phyloP scores from a whole-genome alignment of 1,284 basidiomycete genomes.

The Quambalaria eucalypti region DNA sequence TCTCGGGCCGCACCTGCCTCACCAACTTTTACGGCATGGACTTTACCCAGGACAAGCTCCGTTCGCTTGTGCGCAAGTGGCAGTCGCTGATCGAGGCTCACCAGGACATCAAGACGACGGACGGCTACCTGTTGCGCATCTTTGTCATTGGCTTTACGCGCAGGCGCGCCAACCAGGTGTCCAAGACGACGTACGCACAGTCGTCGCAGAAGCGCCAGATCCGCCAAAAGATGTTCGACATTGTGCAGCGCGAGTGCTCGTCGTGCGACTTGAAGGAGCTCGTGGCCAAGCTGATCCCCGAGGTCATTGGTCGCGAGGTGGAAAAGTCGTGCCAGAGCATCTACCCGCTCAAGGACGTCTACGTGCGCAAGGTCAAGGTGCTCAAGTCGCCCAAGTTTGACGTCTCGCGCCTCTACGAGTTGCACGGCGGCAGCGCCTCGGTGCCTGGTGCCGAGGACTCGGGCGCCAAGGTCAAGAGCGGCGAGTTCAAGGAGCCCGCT shows the following conservation, averaged over 20 bases:
- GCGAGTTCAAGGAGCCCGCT: conserved; percentile 84
- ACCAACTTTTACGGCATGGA: conserved; percentile 99
- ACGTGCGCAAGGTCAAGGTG: conserved; percentile 84
- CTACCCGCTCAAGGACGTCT: conserved; percentile 84
- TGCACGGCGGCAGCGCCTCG: conserved; percentile 72
- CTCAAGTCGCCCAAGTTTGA: conserved; percentile 97
- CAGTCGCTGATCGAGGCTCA: conserved; percentile 97
- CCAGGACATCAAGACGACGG: conserved; percentile 97
- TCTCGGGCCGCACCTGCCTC: conserved; percentile 97
- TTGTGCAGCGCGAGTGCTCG: conserved; percentile 92
- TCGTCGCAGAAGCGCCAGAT: conserved; percentile 92
- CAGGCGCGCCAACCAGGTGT: conserved; percentile 89
- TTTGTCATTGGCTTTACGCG: conserved; percentile 99
- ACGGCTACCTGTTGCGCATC: conserved; percentile 97
- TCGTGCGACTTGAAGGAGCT: conserved; percentile 92
- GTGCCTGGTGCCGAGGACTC: conserved; percentile 60
- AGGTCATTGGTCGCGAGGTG: conserved; percentile 98
- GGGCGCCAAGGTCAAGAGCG: conserved; percentile 70
- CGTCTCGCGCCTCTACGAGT: conserved; percentile 83
- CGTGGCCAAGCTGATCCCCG: conserved; percentile 94
- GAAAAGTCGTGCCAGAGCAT: conserved; percentile 95
- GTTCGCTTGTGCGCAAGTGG: conserved; percentile 99
- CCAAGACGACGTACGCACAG: conserved; percentile 98
- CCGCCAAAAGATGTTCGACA: conserved; percentile 99
- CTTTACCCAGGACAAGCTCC: conserved; percentile 99